Evolutionary conservation across 2,329 filamentous ascomycete species (phyloP).

Genomic region (Monosporascus sp.): DNA sequence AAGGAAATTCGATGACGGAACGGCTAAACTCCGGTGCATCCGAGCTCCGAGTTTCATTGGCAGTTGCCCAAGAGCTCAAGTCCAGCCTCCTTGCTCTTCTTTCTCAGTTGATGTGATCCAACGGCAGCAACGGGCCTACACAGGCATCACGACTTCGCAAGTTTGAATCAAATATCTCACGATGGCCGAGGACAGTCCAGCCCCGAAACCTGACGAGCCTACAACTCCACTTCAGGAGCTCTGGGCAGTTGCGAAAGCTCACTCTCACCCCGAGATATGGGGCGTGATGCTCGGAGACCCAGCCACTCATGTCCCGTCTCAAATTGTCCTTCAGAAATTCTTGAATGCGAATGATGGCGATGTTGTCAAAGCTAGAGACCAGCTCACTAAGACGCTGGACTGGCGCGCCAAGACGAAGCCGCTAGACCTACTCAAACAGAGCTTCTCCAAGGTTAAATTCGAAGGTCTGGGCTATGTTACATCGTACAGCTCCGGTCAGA

Average conservation of each 20-base stretch:
- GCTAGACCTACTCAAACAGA: slow-evolving; percentile 56
- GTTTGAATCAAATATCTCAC: neutral
- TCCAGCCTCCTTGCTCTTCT: too few species aligned
- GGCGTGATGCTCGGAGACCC: slow-evolving; percentile 63
- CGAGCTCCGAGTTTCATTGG: too few species aligned
- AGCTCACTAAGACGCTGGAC: slow-evolving; percentile 72
- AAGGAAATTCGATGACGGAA: too few species aligned
- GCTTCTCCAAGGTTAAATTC: slow-evolving; percentile 68
- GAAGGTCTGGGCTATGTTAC: slow-evolving; percentile 77
- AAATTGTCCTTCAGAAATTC: slow-evolving; percentile 88
- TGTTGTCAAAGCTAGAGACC: slow-evolving; percentile 66
- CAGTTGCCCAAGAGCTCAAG: too few species aligned
- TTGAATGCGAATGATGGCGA: slow-evolving; percentile 84
- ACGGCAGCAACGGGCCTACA: too few species aligned
- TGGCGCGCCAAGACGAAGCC: slow-evolving; percentile 80
- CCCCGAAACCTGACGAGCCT: slow-evolving; percentile 20
- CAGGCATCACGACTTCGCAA: too few species aligned
- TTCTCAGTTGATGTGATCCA: too few species aligned
- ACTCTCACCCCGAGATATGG: slow-evolving; percentile 75
- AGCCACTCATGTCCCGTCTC: slow-evolving; percentile 62
- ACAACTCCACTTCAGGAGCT: slow-evolving; percentile 25
- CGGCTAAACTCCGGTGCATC: too few species aligned
- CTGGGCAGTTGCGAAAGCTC: slow-evolving; percentile 21
- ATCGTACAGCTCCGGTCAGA: slow-evolving; percentile 53
- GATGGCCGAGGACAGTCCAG: slow-evolving; percentile 11